These are phyloP conservation scores for Leucosporidium scottii DNA, from an alignment of 768 basidiomycete species.

Conservation along the genomic window DNA sequence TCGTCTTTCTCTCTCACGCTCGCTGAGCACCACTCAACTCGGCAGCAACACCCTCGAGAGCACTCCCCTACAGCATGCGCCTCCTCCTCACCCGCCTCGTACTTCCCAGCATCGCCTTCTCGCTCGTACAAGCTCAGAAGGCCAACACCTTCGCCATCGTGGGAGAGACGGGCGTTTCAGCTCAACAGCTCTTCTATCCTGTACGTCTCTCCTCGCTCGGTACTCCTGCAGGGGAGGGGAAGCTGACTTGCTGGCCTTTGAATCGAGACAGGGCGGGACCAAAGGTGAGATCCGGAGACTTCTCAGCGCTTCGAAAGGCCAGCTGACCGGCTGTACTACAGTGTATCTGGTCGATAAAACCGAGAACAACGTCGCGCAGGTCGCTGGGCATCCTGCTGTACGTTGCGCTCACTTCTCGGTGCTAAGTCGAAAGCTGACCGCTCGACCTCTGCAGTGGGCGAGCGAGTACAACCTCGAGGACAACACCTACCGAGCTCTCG, in stretches of 20 bases:
- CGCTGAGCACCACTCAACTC: no score
- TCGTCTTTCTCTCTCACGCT: no score
- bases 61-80: no score
- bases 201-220: no score
- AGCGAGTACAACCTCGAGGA: conserved; percentile 54
- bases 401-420: no score
- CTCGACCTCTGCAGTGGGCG: conserved; percentile 37
- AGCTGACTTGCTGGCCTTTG: not conserved
- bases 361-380: conserved; percentile 51
- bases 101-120: no score
- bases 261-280: conserved; percentile 46
- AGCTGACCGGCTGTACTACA: not conserved
- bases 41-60: no score
- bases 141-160: conserved; percentile 49
- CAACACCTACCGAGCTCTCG: conserved; percentile 60
- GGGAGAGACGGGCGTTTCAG: conserved; percentile 60
- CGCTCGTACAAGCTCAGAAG: no score
- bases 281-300: no score
- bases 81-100: no score
- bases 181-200: no score
- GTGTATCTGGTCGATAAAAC: conserved; percentile 56
- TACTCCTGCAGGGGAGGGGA: not conserved
- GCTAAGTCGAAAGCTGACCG: not conserved
- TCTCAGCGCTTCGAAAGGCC: no score
- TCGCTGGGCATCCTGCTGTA: conserved; percentile 56